A percentile compares a stretch with the other conserved stretches of the same genome.
Evolutionary conservation across 1,284 basidiomycete species (phyloP).

Genomic region (Boletellus deceptivus): DNA sequence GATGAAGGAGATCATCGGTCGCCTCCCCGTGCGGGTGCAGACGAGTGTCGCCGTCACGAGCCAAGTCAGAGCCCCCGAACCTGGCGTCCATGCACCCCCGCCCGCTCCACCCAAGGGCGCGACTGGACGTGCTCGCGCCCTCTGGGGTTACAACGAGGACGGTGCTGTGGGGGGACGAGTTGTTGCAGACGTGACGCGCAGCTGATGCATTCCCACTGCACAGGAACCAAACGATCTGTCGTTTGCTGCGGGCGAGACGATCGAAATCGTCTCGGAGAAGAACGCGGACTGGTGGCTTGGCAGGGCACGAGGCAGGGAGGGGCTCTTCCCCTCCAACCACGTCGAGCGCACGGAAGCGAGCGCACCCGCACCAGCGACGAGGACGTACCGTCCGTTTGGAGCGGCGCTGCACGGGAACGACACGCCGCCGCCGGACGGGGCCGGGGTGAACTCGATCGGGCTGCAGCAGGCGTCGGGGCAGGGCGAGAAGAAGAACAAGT

Average conservation of each 20-base stretch:
- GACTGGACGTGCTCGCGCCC: constrained; percentile 47
- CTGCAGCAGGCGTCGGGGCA: constrained; percentile 39
- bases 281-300: constrained; percentile 43
- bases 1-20: constrained; percentile 46
- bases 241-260: constrained; percentile 34
- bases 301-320: constrained; percentile 52
- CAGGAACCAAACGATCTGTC: constrained; percentile 51
- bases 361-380: constrained; percentile 12
- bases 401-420: constrained; percentile 40
- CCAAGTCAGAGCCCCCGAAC: constrained; percentile 9
- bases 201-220: constrained; percentile 1
- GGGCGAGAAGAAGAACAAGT: constrained; percentile 55
- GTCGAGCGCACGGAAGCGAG: constrained; percentile 48
- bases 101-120: constrained; percentile 17
- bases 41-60: constrained; percentile 11
- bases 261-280: constrained; percentile 36
- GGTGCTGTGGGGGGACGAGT: constrained; percentile 39
- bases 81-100: constrained; percentile 16
- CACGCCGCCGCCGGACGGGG: constrained; percentile 35
- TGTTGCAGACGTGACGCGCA: not conserved
- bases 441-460: constrained; percentile 34
- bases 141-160: constrained; percentile 67
- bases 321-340: constrained; percentile 63
- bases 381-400: constrained; percentile 42
- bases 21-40: constrained; percentile 39